Conservation (phyloP, 176 grass and related monocot species). For the Triticum timopheevii region DNA sequence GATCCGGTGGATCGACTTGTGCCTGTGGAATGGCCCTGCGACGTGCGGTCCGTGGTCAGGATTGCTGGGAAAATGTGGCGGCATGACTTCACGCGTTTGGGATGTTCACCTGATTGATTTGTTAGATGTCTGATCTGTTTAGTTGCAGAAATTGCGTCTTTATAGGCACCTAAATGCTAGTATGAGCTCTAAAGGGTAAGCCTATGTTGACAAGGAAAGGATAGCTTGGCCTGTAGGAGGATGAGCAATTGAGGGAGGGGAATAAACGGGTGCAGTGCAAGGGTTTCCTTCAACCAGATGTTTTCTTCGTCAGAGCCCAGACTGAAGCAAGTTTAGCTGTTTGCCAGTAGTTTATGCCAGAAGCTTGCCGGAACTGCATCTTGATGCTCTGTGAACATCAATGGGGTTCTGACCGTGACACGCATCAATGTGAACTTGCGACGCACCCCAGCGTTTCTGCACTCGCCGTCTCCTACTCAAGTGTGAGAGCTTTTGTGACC, state of each 20-base stretch:
- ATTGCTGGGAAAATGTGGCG: slow-evolving; percentile 30
- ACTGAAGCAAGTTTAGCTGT: slow-evolving; percentile 14
- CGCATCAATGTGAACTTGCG: background rate
- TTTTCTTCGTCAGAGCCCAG: slow-evolving; percentile 5
- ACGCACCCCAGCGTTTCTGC: background rate
- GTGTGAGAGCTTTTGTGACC: too few species aligned
- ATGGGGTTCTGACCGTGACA: background rate
- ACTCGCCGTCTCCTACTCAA: background rate
- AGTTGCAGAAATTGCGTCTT: background rate
- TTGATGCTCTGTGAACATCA: background rate
- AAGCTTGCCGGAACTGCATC: background rate
- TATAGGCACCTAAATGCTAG: slow-evolving; percentile 35
- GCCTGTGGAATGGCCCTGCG: slow-evolving; percentile 28
- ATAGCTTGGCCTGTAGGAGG: slow-evolving; percentile 53
- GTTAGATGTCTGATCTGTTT: background rate
- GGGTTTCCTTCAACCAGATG: slow-evolving; percentile 11
- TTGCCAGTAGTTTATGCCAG: background rate
- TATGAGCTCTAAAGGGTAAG: background rate
- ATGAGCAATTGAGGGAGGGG: background rate
- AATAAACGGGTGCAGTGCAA: slow-evolving; percentile 25
- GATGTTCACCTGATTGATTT: background rate
- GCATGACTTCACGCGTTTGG: slow-evolving; percentile 30
- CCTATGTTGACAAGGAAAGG: slow-evolving; percentile 48
- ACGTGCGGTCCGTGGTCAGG: slow-evolving; percentile 4
- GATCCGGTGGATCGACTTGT: slow-evolving; percentile 44